Evolutionary conservation across 2,329 filamentous ascomycete species (phyloP).

Genomic region (Nemania sp.): DNA sequence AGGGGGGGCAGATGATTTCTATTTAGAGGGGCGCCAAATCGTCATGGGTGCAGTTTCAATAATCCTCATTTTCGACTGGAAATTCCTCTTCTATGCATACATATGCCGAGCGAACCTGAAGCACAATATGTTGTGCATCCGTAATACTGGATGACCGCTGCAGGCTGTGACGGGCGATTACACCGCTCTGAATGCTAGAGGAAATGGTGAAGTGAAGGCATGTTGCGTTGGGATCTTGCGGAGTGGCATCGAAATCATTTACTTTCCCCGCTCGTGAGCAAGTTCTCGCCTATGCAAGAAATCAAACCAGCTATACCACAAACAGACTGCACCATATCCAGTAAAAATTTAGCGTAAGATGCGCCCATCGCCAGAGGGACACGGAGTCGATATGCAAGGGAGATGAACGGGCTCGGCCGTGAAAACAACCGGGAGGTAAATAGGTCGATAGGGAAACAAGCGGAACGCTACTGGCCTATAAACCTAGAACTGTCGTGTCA

Average conservation of each 20-base stretch:
- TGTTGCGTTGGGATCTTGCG: not conserved
- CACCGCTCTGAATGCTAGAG: conserved; percentile 8
- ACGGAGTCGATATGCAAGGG: not conserved
- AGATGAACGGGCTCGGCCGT: not conserved
- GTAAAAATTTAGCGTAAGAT: not conserved
- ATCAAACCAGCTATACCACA: not conserved
- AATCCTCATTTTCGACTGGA: not conserved
- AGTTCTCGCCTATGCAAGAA: not conserved
- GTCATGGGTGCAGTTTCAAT: not conserved
- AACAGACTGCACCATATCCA: not conserved
- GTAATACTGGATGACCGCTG: not conserved
- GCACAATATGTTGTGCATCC: conserved; percentile 10
- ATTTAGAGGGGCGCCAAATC: conserved; percentile 6
- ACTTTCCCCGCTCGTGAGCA: not conserved
- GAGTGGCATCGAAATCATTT: not conserved
- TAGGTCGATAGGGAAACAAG: not conserved
- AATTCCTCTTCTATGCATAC: not conserved
- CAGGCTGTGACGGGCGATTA: conserved; percentile 1
- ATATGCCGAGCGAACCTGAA: conserved; percentile 2
- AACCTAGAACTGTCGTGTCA: not conserved
- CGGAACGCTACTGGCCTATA: not conserved
- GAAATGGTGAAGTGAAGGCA: not conserved
- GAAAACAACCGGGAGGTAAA: no score
- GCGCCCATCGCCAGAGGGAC: not conserved
- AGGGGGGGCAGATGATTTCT: not conserved